Conservation (phyloP, 257 asterid species). For the Solanum acaule region DNA sequence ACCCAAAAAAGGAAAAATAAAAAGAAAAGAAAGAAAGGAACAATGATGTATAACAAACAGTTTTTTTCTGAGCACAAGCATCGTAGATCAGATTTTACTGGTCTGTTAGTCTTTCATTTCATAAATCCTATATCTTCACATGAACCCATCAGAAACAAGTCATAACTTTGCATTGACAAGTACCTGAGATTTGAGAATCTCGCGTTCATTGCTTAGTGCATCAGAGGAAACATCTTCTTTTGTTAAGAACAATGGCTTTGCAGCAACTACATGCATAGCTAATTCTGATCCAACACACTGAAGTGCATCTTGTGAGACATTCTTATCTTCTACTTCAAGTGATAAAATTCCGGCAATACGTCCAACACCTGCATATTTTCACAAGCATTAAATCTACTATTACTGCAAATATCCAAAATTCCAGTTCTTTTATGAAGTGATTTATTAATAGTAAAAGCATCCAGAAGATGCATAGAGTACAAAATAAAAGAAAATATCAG, state of each 20-base stretch:
- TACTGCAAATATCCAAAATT: not conserved
- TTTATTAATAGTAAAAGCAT: not conserved
- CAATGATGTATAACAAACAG: not conserved
- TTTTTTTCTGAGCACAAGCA: not conserved
- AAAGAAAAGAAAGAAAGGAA: not conserved
- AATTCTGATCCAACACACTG: constrained; percentile 81
- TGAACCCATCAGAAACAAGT: not conserved
- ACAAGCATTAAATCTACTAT: not conserved
- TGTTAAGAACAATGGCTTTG: constrained; percentile 73
- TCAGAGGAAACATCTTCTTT: constrained; percentile 77
- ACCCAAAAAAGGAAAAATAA: not conserved
- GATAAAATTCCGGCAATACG: constrained; percentile 85
- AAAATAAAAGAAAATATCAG: not conserved
- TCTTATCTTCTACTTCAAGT: constrained; percentile 73
- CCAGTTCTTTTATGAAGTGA: not conserved
- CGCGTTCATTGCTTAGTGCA: constrained; percentile 68
- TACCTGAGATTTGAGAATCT: constrained; percentile 93
- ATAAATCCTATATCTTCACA: not conserved
- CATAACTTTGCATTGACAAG: not conserved
- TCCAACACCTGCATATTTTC: constrained; percentile 58
- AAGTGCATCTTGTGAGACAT: constrained; percentile 60
- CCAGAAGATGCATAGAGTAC: not conserved
- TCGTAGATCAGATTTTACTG: not conserved
- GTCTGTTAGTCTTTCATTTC: not conserved
- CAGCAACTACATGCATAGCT: constrained; percentile 97